Conservation (phyloP, 495 filamentous ascomycete genomes). For the Neurospora sp. region DNA sequence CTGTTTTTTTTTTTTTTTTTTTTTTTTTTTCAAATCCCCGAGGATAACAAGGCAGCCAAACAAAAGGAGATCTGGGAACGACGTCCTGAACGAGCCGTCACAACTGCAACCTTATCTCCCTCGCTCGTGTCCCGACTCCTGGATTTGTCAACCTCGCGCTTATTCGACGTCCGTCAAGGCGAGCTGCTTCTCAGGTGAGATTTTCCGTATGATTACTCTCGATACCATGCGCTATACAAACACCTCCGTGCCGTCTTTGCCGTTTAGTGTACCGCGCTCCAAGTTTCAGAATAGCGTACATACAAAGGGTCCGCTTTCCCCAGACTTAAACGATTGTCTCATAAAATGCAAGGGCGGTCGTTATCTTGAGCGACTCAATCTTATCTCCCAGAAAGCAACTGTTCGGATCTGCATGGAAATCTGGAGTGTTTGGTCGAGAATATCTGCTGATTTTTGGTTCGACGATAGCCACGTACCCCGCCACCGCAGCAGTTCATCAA, state of each 20-base stretch:
- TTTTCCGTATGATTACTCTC: background rate
- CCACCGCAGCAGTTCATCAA: background rate
- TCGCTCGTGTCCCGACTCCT: background rate
- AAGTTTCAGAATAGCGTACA: background rate
- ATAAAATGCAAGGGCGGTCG: background rate
- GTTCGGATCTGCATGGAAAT: background rate
- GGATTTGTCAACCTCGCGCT: background rate
- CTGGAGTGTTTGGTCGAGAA: background rate
- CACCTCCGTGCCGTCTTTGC: background rate
- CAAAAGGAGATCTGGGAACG: background rate
- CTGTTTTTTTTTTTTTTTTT: background rate
- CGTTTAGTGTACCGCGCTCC: background rate
- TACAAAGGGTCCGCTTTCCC: background rate
- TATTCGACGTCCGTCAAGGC: background rate
- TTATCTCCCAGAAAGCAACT: background rate
- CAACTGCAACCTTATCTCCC: background rate
- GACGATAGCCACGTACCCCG: conserved; percentile 30
- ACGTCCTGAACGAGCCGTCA: background rate
- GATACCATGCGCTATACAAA: background rate
- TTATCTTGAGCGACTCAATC: background rate
- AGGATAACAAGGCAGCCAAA: background rate
- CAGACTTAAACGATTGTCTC: background rate
- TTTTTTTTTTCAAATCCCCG: background rate
- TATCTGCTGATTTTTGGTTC: conserved; percentile 21
- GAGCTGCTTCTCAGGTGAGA: background rate